phyloP scores from a whole-genome alignment of 441 rosid genomes.

The Populus hybrid region DNA sequence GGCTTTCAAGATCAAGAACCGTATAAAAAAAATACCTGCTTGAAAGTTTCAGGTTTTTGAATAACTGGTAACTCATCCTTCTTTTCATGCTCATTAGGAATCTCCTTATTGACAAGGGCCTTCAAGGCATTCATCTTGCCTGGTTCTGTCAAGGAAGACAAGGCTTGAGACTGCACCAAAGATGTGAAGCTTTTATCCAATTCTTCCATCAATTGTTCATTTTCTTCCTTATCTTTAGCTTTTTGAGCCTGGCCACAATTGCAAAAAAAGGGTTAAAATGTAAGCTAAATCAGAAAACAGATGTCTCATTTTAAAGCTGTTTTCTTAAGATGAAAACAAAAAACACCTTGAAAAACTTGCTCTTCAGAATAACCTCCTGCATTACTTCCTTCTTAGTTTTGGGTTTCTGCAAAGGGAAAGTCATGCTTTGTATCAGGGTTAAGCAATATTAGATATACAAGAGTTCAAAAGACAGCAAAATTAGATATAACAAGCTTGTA shows the following conservation, averaged over 20 bases:
- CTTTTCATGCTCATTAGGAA: slow-evolving; percentile 37
- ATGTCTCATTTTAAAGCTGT: slow-evolving; percentile 6
- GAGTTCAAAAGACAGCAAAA: background rate
- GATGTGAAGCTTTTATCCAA: slow-evolving; percentile 69
- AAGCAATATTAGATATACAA: background rate
- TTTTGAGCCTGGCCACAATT: slow-evolving; percentile 62
- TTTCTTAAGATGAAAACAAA: slow-evolving; percentile 2
- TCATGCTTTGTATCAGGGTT: background rate
- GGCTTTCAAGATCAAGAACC: background rate
- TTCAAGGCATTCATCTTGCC: slow-evolving; percentile 60
- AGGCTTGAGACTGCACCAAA: slow-evolving; percentile 54
- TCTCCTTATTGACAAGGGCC: slow-evolving; percentile 42
- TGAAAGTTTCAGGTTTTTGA: slow-evolving; percentile 24
- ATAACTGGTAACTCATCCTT: slow-evolving; percentile 25
- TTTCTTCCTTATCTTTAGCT: slow-evolving; percentile 83
- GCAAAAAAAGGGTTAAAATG: background rate
- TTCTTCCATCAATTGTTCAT: slow-evolving; percentile 68
- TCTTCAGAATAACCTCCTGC: slow-evolving; percentile 90
- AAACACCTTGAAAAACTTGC: slow-evolving; percentile 87
- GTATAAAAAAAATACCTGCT: slow-evolving; percentile 37
- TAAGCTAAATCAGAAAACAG: slow-evolving; percentile 11
- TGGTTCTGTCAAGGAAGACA: slow-evolving; percentile 63
- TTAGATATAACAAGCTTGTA: background rate
- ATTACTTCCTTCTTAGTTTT: slow-evolving; percentile 86
- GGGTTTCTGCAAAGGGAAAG: slow-evolving; percentile 51